Evolutionary conservation across 441 rosid species (phyloP).

Genomic region (Populus trichocarpa): DNA sequence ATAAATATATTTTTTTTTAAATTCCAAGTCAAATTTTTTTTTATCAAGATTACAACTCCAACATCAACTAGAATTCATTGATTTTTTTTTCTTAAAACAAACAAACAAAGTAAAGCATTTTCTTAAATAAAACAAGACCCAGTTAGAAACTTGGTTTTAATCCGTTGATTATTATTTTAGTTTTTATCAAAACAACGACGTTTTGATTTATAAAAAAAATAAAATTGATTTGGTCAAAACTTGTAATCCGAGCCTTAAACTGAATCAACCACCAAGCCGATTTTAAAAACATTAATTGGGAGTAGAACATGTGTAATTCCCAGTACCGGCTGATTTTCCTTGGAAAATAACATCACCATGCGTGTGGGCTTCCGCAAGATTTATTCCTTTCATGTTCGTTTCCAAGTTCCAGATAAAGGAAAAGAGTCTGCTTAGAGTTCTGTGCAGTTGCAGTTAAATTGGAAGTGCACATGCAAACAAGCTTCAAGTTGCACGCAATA

Average conservation of each 20-base stretch:
- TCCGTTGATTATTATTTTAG: too few species aligned
- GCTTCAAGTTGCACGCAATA: neutral
- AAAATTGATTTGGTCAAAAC: rapidly evolving
- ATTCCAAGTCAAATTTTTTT: too few species aligned
- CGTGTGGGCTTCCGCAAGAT: neutral
- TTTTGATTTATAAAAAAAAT: too few species aligned
- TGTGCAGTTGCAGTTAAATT: neutral
- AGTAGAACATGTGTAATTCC: too few species aligned
- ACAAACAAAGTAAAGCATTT: too few species aligned
- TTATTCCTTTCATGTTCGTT: constrained; percentile 1
- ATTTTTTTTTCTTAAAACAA: too few species aligned
- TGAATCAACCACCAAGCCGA: rapidly evolving
- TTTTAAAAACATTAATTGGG: too few species aligned
- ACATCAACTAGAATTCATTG: too few species aligned
- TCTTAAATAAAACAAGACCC: rapidly evolving
- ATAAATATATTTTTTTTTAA: too few species aligned
- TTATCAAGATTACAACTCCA: neutral
- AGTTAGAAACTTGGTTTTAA: rapidly evolving
- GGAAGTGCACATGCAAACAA: neutral
- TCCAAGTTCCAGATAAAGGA: neutral
- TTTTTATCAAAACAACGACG: too few species aligned
- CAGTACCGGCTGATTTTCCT: too few species aligned
- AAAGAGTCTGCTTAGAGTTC: neutral
- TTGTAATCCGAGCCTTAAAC: rapidly evolving
- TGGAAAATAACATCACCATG: neutral